phyloP scores from a whole-genome alignment of 2,329 filamentous ascomycete species.

The Dactylellina parvicollis region DNA sequence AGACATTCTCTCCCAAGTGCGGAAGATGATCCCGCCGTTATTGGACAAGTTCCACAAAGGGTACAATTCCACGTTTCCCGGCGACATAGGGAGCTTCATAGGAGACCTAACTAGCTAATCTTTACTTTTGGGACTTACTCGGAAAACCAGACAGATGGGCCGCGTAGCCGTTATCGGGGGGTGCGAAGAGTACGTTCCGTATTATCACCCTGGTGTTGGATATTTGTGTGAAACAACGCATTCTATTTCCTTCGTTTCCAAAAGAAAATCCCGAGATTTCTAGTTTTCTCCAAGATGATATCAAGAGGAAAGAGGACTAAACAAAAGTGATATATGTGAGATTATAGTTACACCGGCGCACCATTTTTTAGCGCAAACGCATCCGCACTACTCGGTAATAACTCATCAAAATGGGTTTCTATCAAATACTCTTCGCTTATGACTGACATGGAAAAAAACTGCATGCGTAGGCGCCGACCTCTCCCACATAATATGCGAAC shows the following conservation, averaged over 20 bases:
- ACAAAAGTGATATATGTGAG: not conserved
- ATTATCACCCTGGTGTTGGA: no score
- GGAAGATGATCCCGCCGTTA: slow-evolving; percentile 93
- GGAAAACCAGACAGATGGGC: slow-evolving; percentile 85
- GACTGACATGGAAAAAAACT: no score
- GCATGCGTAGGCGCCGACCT: slow-evolving; percentile 59
- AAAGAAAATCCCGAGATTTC: no score
- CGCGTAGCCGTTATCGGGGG: slow-evolving; percentile 93
- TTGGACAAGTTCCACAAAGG: slow-evolving; percentile 94
- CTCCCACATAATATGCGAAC: slow-evolving; percentile 96
- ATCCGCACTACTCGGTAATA: slow-evolving; percentile 79
- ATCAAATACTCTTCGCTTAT: no score
- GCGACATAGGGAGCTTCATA: not conserved
- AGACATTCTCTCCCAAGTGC: slow-evolving; percentile 80
- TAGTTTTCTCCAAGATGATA: no score
- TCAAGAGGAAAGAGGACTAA: not conserved
- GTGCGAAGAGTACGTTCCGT: slow-evolving; percentile 74
- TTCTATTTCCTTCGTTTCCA: not conserved
- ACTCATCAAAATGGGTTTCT: no score
- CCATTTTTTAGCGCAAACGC: slow-evolving; percentile 99
- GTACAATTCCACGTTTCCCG: slow-evolving; percentile 63
- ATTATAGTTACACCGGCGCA: slow-evolving; percentile 81
- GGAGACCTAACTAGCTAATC: not conserved
- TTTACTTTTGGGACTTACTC: no score
- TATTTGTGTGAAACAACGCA: no score